Percentiles rank a stretch among this genome's conserved stretches.
phyloP scores from a whole-genome alignment of 169 alveolate species.

The Plasmodium vivax region DNA sequence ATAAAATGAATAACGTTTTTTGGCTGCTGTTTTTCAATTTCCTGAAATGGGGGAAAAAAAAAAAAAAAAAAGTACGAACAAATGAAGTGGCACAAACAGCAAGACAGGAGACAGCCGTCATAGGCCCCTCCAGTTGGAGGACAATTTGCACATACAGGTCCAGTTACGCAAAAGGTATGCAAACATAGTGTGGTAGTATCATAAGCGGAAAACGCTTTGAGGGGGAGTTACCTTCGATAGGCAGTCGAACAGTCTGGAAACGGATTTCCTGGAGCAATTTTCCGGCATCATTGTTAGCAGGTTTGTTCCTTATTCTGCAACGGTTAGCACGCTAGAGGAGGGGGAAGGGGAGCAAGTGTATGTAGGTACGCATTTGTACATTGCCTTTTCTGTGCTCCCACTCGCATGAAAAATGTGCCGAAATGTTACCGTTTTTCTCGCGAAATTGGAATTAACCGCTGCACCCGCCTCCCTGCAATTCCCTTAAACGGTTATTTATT shows the following conservation, averaged over 20 bases:
- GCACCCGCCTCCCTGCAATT: background rate
- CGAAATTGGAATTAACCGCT: background rate
- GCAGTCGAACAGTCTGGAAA: background rate
- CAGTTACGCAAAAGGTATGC: background rate
- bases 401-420: background rate
- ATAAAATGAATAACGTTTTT: conserved; percentile 80
- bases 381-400: background rate
- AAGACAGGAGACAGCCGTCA: background rate
- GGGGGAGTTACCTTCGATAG: background rate
- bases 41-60: conserved; percentile 70
- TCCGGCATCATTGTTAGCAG: background rate
- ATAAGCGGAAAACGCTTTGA: background rate
- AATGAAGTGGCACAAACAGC: background rate
- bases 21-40: conserved; percentile 78
- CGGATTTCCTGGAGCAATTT: background rate
- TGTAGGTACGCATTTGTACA: background rate
- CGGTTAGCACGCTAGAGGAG: background rate
- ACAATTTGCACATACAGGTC: background rate
- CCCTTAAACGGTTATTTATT: background rate
- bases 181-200: background rate
- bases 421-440: background rate
- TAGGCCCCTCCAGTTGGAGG: background rate
- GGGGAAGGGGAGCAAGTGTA: background rate
- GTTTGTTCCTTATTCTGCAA: background rate
- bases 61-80: background rate